Conservation (phyloP, 257 asterid species). For the Solanum clarkiae region DNA sequence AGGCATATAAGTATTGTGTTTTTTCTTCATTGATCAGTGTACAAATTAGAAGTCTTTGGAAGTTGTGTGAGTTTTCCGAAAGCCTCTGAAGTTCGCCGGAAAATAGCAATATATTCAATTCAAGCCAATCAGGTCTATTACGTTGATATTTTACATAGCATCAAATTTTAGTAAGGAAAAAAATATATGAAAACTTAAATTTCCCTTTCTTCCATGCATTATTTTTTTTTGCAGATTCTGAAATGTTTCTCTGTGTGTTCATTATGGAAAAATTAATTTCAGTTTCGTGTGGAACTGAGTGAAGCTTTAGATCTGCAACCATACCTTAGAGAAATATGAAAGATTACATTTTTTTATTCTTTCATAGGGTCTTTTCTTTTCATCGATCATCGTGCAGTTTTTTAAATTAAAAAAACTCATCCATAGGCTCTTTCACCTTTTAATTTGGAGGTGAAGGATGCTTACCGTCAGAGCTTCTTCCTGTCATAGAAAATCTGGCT, state of each 20-base stretch:
- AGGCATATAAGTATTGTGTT: not conserved
- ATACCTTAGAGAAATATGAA: not conserved
- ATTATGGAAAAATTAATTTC: not conserved
- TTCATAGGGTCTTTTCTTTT: not conserved
- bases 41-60: conserved; percentile 21
- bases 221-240: conserved; percentile 18
- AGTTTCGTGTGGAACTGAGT: not conserved
- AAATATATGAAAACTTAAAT: not conserved
- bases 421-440: too few relatives aligned
- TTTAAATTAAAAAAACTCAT: not conserved
- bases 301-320: not conserved
- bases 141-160: not conserved
- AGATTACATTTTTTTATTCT: not conserved
- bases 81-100: conserved; percentile 33
- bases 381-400: not conserved
- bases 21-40: not conserved
- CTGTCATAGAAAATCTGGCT: too few relatives aligned
- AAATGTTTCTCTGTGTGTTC: conserved; percentile 13
- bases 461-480: not conserved
- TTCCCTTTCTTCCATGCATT: conserved; percentile 10
- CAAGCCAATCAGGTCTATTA: conserved; percentile 34
- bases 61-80: conserved; percentile 33
- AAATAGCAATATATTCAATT: conserved; percentile 55
- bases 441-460: not conserved
- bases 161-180: not conserved